These are phyloP conservation scores for Podospora fimiseda DNA, from an alignment of 495 filamentous ascomycete species.

Conservation along the genomic window DNA sequence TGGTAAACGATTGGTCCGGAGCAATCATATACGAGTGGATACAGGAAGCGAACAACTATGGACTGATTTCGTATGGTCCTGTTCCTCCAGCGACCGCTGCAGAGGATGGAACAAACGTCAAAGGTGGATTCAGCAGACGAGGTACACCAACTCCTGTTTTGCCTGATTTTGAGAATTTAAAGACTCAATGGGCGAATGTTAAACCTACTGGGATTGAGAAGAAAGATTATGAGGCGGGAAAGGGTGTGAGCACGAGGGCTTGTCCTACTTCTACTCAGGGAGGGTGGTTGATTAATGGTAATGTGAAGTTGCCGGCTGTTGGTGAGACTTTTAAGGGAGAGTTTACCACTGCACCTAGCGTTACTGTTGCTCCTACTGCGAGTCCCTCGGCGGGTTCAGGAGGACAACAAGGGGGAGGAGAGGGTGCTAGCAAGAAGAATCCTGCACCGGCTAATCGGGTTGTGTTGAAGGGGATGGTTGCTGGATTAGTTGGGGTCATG, in stretches of 20 bases:
- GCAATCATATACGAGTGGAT: constrained; percentile 90
- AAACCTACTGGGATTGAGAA: constrained; percentile 59
- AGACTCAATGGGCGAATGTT: constrained; percentile 67
- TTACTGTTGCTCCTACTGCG: constrained; percentile 9
- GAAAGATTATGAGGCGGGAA: constrained; percentile 54
- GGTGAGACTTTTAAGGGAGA: constrained; percentile 44
- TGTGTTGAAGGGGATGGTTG: constrained; percentile 47
- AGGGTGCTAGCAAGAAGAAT: constrained; percentile 23
- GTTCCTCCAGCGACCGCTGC: constrained; percentile 40
- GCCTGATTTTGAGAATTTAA: constrained; percentile 75
- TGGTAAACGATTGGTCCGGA: constrained; percentile 73
- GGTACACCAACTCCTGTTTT: constrained; percentile 68
- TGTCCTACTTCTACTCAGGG: constrained; percentile 66
- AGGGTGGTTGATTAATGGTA: constrained; percentile 67
- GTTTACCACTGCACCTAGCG: constrained; percentile 22
- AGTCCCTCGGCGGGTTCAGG: not conserved
- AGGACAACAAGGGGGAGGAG: not conserved
- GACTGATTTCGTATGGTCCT: constrained; percentile 71
- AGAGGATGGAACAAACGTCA: constrained; percentile 45
- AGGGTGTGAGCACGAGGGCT: constrained; percentile 50
- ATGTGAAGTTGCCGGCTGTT: constrained; percentile 60
- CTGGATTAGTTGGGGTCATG: constrained; percentile 47
- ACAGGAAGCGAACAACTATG: constrained; percentile 77
- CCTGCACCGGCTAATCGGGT: constrained; percentile 41
- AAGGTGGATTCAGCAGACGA: constrained; percentile 59